A percentile compares a stretch with the other conserved stretches of the same genome.
Conservation (phyloP, 345 rosid species). For the Lumnitzera littorea region DNA sequence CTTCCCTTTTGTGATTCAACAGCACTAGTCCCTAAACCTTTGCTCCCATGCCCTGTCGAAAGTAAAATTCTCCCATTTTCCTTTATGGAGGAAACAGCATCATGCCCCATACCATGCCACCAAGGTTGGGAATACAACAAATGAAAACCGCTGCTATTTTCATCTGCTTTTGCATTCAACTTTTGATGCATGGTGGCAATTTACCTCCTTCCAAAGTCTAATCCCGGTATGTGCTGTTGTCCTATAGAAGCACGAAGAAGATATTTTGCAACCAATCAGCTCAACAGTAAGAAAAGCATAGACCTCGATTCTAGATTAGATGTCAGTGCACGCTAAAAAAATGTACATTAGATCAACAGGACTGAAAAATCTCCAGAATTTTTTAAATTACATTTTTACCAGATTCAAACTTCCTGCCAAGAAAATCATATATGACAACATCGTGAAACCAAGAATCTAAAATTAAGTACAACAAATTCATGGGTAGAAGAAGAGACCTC, state of each 20-base stretch:
- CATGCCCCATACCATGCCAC: conserved; percentile 18
- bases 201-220: not conserved
- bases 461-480: no score
- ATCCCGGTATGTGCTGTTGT: not conserved
- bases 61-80: conserved; percentile 12
- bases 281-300: no score
- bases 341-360: no score
- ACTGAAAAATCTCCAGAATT: no score
- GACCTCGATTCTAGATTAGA: no score
- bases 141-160: conserved; percentile 6
- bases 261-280: not conserved
- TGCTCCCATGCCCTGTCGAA: not conserved
- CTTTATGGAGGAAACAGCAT: conserved; percentile 7
- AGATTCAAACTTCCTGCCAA: no score
- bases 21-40: conserved; percentile 11
- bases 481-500: no score
- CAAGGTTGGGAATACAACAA: conserved; percentile 23
- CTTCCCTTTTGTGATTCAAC: conserved; percentile 9
- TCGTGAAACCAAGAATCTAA: no score
- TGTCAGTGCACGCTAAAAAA: no score
- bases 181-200: conserved; percentile 20
- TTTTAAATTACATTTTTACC: no score
- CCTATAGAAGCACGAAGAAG: not conserved
- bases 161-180: conserved; percentile 6
- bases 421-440: no score